Evolutionary conservation across 2,329 filamentous ascomycete genomes (phyloP).

Genomic region (Proliferodiscus dingleyae): DNA sequence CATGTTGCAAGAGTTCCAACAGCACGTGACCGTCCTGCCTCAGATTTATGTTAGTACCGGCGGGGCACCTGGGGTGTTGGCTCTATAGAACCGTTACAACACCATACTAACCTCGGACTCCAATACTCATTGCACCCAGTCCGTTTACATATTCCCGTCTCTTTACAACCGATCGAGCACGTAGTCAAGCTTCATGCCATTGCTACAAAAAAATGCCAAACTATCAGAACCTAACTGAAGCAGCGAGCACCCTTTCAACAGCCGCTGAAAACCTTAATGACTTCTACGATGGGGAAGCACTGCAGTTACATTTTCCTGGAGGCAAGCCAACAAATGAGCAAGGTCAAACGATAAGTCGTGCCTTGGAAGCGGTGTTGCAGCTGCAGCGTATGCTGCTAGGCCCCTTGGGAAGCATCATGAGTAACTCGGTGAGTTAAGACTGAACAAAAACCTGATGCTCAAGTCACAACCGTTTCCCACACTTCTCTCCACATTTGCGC

Average conservation of each 20-base stretch:
- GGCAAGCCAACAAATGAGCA: neutral
- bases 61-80: too few species aligned
- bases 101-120: too few species aligned
- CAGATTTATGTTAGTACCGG: too few species aligned
- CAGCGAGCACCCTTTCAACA: neutral
- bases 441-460: neutral
- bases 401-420: neutral
- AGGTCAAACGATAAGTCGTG: neutral
- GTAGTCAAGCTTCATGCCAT: neutral
- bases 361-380: neutral
- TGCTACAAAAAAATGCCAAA: neutral
- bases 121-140: too few species aligned
- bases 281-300: neutral
- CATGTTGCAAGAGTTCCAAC: too few species aligned
- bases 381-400: neutral
- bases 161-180: too few species aligned
- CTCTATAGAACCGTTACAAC: too few species aligned
- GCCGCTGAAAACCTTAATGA: neutral
- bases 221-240: neutral
- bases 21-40: too few species aligned
- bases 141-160: too few species aligned
- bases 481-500: neutral
- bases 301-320: neutral
- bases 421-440: neutral
- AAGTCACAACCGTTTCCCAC: neutral